A percentile compares a stretch with the other conserved stretches of the same genome.
phyloP scores from a whole-genome alignment of 2,329 filamentous ascomycete genomes.

The Aureobasidium sp. region DNA sequence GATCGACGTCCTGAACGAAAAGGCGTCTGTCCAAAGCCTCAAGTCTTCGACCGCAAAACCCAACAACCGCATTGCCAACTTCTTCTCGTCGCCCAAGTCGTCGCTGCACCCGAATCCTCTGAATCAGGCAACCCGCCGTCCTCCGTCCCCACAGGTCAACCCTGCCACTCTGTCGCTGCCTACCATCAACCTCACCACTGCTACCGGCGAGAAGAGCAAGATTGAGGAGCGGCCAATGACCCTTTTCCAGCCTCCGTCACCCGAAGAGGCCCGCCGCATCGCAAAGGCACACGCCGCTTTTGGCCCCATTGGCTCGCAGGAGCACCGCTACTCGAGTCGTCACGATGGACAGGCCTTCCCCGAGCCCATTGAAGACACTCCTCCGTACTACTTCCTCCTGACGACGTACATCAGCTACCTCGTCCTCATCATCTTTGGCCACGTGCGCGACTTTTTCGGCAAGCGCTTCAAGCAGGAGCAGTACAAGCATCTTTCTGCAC shows the following conservation, averaged over 20 bases:
- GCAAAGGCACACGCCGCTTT: constrained; percentile 83
- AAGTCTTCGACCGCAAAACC: constrained; percentile 21
- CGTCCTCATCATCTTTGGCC: constrained; percentile 88
- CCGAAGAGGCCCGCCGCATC: constrained; percentile 70
- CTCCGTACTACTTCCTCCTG: constrained; percentile 91
- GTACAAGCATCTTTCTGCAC: constrained; percentile 74
- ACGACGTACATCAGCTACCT: constrained; percentile 99
- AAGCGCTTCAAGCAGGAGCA: constrained; percentile 86
- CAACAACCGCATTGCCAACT: constrained; percentile 22
- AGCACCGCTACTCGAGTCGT: constrained; percentile 82
- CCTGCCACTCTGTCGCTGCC: constrained; percentile 71
- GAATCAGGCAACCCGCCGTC: constrained; percentile 56
- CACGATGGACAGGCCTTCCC: constrained; percentile 75
- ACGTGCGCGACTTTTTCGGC: constrained; percentile 95
- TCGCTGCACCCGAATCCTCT: constrained; percentile 35
- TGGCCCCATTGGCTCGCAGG: constrained; percentile 70
- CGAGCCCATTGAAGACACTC: constrained; percentile 85
- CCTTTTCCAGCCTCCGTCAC: constrained; percentile 80
- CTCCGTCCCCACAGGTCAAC: constrained; percentile 57
- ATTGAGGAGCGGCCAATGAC: constrained; percentile 69
- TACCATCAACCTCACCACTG: constrained; percentile 85
- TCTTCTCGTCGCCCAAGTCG: constrained; percentile 24
- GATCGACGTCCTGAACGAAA: constrained; percentile 47
- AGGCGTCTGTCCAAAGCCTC: constrained; percentile 37
- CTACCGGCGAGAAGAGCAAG: constrained; percentile 66